Base-by-base conservation (phyloP, 1,284 basidiomycete species). In the Inonotus hispidus region DNA sequence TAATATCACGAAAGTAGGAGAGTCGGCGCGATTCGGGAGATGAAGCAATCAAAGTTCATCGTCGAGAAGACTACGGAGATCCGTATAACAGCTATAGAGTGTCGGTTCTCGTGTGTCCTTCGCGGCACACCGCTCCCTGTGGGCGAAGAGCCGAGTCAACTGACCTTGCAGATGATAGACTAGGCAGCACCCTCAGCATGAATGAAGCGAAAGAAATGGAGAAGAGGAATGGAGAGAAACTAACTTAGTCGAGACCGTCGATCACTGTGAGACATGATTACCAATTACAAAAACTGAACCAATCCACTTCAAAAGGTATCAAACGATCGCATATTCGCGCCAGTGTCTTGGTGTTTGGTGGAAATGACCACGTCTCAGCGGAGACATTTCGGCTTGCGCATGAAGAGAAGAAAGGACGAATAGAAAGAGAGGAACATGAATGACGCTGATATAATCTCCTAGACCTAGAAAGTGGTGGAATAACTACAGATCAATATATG, bases 1-100 rank as follows among this genome's bases (percentile, higher is more conserved):
- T 6, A 32, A 3, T 16, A 16, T n/a, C 11, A 32, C 50, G 14
- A 29, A 49, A 25, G 19, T 49, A 49, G 47, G 50, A 13, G 32
- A 16, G 10, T 52, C 50, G 50, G 50, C 27, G 32, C 50, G 50
- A 52, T 52, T 52, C 50, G 50, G 50, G 32, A 32, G 50, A 52
- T 52, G 50, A 52, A 52, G 50, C 21, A 32, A 52, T 52, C 50
- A 52, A 52, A 52, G 50, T 52, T 52, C 50, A 52, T 52, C 50
- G 32, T 35, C n/a, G n/a, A 27, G 35, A 52, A 21, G 29, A 32
- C 29, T 27, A 52, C 25, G 27, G 50, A 35, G 25, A 52, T 29
- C 27, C 50, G 50, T 27, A 52, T 35, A n/a, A 14, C 14, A 35
- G 50, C n/a, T n/a, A 1, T 27, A 10, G 14, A 10, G 14, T 46